Conservation (phyloP, 78 protist genomes). For the Dictyostelium discoideum region dicty_2.7 NC_007088.5:2762001-2762500, state of each 20-base stretch:
- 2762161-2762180: neutral
- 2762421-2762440: neutral
- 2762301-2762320: neutral
- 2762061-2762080: neutral
- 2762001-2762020: neutral
- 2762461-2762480: neutral
- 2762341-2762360: neutral
- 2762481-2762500: neutral
- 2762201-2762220: neutral
- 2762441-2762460: neutral
- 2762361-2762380: neutral
- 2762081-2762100: conserved; percentile 7
- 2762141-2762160: neutral
- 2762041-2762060: neutral
- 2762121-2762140: neutral
- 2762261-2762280: neutral
- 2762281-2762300: neutral
- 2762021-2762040: neutral
- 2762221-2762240: neutral
- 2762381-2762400: neutral
- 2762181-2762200: neutral
- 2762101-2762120: neutral
- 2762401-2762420: neutral
- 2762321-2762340: neutral
- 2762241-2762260: neutral